Evolutionary conservation across 2,329 filamentous ascomycete species (phyloP), one percentile per base, ranked within the genome.

Genomic region (Parastagonospora avenae): DNA sequence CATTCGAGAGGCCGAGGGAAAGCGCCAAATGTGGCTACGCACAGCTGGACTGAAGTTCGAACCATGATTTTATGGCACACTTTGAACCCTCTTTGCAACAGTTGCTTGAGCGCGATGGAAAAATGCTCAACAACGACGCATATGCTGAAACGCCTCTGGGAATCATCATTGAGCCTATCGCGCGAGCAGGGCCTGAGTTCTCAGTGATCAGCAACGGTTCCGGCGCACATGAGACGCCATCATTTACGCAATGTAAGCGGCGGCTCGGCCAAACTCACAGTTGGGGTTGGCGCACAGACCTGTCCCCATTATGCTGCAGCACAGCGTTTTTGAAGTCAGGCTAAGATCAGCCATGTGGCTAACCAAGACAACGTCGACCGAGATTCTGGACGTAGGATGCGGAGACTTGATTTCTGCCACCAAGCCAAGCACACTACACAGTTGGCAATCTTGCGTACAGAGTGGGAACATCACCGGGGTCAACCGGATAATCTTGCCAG

Each of bases 1-100:
- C 53, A 84, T 93, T 66, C 85, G 88, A 50, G 90, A 93, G 70
- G 90, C 90, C 7, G 90, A 78, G 70, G 83, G 86, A 62, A 83
- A 89, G 59, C 80, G 90, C 60, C 85, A 87, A 64, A 80, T 83
- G 54, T 85, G 85, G 73, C 76, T 76, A 14, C 67, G 72, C 11
- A 73, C 71, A 28, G 70, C 75, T 46, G 74, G 74, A 42, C 61
- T 73, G 14, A 73, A 72, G 42, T 71, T 72, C 33, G 68, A 70
- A 32, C 53, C 63, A 15, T 77, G 74, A 72, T 48, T 8, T 27
- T 14, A 10, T 40, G 27, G 24, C 33, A 36, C 8, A 16, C 33
- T 37, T 10, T 16, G 11, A 14, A 37, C 14, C 12, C 8, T 36
- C 33, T 32, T 32, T 8, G 9, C 30, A 32, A 24, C 19, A 24